Conservation (phyloP, 2,329 filamentous ascomycete genomes). For the Apiospora sp. region DNA sequence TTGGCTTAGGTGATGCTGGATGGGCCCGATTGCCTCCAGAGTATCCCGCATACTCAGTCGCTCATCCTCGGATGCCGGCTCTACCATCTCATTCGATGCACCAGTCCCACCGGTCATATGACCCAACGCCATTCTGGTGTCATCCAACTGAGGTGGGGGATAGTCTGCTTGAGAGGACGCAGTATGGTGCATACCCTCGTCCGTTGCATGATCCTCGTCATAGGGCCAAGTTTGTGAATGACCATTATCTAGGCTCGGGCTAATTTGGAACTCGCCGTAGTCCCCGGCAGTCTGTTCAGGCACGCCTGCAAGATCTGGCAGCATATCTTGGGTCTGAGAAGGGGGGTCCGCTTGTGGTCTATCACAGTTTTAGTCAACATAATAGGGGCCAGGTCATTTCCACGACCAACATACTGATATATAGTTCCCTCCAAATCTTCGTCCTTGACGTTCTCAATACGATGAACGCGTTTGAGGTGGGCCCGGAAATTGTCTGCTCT, state of each 20-base stretch:
- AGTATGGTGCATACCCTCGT: background rate
- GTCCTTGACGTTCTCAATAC: slow-evolving; percentile 44
- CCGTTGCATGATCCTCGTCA: background rate
- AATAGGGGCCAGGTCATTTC: background rate
- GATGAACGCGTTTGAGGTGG: slow-evolving; percentile 77
- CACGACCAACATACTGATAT: background rate
- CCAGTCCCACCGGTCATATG: slow-evolving; percentile 23
- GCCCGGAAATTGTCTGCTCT: slow-evolving; percentile 87
- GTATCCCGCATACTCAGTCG: background rate
- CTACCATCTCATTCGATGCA: background rate
- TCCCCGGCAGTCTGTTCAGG: slow-evolving; percentile 20
- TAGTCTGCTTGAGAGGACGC: background rate
- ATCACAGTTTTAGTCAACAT: background rate
- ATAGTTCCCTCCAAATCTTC: slow-evolving; percentile 44
- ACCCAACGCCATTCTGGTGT: slow-evolving; percentile 10
- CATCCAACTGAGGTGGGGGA: background rate
- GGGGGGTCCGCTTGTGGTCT: slow-evolving; percentile 3
- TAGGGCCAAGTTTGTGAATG: slow-evolving; percentile 26
- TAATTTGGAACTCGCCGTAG: slow-evolving; percentile 26
- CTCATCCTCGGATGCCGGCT: slow-evolving; percentile 12
- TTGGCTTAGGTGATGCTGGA: background rate
- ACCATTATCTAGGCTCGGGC: slow-evolving; percentile 25
- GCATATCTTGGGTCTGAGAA: slow-evolving; percentile 26
- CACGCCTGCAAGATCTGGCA: slow-evolving; percentile 27
- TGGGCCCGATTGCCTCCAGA: slow-evolving; percentile 4